Evolutionary conservation across 2,329 filamentous ascomycete species (phyloP).

Genomic region (Clarireedia hainanense): DNA sequence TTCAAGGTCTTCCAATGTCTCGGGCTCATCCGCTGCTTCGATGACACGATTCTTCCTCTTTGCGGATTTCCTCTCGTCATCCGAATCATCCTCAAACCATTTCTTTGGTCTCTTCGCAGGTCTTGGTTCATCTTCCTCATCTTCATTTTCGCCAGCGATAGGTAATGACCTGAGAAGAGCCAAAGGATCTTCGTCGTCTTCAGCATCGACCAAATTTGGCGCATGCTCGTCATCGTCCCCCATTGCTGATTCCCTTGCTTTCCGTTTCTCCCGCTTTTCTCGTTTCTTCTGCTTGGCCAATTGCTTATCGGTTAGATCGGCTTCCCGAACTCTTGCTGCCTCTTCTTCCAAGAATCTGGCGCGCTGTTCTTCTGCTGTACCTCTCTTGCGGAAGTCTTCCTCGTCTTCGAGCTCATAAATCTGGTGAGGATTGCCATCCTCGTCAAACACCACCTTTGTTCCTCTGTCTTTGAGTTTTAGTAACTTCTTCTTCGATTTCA

Average conservation of each 20-base stretch:
- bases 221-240: slow-evolving; percentile 30
- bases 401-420: slow-evolving; percentile 86
- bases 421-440: slow-evolving; percentile 77
- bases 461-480: slow-evolving; percentile 84
- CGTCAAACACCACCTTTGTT: slow-evolving; percentile 82
- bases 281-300: slow-evolving; percentile 68
- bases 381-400: slow-evolving; percentile 67
- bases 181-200: slow-evolving; percentile 45
- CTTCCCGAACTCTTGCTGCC: slow-evolving; percentile 59
- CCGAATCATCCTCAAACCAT: slow-evolving; percentile 66
- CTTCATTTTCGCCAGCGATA: slow-evolving; percentile 35
- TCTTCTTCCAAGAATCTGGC: slow-evolving; percentile 73
- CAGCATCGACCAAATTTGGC: slow-evolving; percentile 28
- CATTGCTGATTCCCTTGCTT: slow-evolving; percentile 53
- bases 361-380: slow-evolving; percentile 68
- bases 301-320: slow-evolving; percentile 77
- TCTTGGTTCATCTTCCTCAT: slow-evolving; percentile 44
- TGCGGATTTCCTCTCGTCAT: slow-evolving; percentile 36
- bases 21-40: slow-evolving; percentile 59
- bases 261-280: slow-evolving; percentile 59
- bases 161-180: slow-evolving; percentile 52
- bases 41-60: slow-evolving; percentile 47
- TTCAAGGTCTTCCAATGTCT: slow-evolving; percentile 74
- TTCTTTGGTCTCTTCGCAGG: slow-evolving; percentile 64
- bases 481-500: slow-evolving; percentile 90